phyloP scores from a whole-genome alignment of 2,329 filamentous ascomycete genomes.

The Phoma herbarum region DNA sequence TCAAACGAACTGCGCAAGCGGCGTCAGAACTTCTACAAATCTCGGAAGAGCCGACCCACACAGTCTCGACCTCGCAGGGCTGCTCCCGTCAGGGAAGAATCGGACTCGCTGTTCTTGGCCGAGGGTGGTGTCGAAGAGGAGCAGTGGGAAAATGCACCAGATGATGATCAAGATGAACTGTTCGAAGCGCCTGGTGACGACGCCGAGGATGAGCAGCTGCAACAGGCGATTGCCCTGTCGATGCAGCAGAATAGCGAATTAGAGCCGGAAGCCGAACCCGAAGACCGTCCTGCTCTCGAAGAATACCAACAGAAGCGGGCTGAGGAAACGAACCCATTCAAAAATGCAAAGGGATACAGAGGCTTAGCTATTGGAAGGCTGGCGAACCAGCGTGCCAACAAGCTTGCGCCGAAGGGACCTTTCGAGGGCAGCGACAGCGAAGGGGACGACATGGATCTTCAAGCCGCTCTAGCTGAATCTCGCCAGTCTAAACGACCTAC shows the following conservation, averaged over 20 bases:
- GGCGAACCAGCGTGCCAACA: slow-evolving; percentile 76
- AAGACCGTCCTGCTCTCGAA: slow-evolving; percentile 56
- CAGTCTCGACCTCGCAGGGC: slow-evolving; percentile 29
- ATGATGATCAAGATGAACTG: slow-evolving; percentile 63
- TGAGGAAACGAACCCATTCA: slow-evolving; percentile 54
- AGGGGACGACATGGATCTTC: slow-evolving; percentile 80
- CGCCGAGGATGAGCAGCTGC: slow-evolving; percentile 78
- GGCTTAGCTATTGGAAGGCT: slow-evolving; percentile 73
- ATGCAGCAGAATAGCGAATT: slow-evolving; percentile 67
- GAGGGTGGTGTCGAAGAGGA: slow-evolving; percentile 53
- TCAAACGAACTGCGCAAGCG: slow-evolving; percentile 53
- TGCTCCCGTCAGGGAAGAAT: slow-evolving; percentile 48
- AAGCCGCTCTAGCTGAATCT: slow-evolving; percentile 76
- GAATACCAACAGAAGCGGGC: slow-evolving; percentile 58
- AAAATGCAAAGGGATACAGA: slow-evolving; percentile 50
- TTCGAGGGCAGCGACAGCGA: slow-evolving; percentile 64
- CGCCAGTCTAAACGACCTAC: slow-evolving; percentile 60
- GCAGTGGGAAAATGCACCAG: slow-evolving; percentile 53
- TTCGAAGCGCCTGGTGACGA: slow-evolving; percentile 61
- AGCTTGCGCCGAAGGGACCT: slow-evolving; percentile 49
- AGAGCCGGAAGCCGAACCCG: slow-evolving; percentile 59
- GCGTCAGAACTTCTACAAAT: slow-evolving; percentile 59
- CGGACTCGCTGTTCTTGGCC: slow-evolving; percentile 66
- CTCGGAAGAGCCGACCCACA: slow-evolving; percentile 39
- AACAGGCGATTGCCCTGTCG: slow-evolving; percentile 84